Conservation (phyloP, 495 filamentous ascomycete genomes). For the Aspergillus mulundensis region DNA sequence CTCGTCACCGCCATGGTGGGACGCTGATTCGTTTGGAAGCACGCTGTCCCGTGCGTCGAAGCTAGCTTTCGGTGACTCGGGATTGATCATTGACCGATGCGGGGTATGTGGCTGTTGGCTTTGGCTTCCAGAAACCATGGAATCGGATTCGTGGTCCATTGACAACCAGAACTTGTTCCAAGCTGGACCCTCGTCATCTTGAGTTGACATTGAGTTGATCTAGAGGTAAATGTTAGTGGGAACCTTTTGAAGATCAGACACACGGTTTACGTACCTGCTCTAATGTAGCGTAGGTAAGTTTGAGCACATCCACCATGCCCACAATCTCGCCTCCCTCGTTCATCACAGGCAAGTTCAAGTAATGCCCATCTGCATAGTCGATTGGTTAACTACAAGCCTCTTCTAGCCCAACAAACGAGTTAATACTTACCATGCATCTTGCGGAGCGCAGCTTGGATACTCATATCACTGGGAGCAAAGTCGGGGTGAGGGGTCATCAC, state of each 20-base stretch:
- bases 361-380: constrained; percentile 77
- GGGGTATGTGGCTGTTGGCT: constrained; percentile 58
- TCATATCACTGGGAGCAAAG: constrained; percentile 98
- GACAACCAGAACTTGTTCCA: constrained; percentile 99
- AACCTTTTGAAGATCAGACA: not conserved
- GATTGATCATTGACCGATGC: constrained; percentile 68
- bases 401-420: not conserved
- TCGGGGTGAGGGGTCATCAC: constrained; percentile 99
- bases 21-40: constrained; percentile 88
- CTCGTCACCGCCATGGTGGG: constrained; percentile 79
- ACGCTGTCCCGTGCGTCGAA: constrained; percentile 75
- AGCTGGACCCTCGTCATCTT: constrained; percentile 88
- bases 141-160: constrained; percentile 93
- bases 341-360: constrained; percentile 97
- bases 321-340: constrained; percentile 96
- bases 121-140: constrained; percentile 84
- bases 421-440: constrained; percentile 90
- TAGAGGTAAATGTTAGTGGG: constrained; percentile 21
- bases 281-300: constrained; percentile 94
- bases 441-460: constrained; percentile 90
- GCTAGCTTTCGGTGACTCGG: constrained; percentile 59
- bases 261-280: constrained; percentile 68
- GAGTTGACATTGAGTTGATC: constrained; percentile 73
- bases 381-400: constrained; percentile 17
- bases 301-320: constrained; percentile 98